Percentiles rank a stretch among this genome's conserved stretches.
These are phyloP conservation scores for Candida dajiaensis DNA, from an alignment of 805 yeast genomes.

Conservation along the genomic window DNA sequence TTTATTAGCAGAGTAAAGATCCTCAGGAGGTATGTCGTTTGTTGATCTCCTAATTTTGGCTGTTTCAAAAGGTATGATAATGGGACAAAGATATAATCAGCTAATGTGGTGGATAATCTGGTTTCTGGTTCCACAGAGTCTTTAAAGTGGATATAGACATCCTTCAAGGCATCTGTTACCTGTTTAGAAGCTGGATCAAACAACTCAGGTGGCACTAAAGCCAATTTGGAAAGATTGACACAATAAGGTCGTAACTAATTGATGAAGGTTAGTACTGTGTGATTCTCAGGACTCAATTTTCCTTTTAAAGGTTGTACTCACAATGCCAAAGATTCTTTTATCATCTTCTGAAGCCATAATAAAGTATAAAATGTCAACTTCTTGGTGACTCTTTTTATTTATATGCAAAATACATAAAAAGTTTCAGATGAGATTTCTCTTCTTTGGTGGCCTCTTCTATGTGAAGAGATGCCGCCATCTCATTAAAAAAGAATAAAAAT, in stretches of 20 bases:
- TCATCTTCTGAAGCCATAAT: slow-evolving; percentile 11
- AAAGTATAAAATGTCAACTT: no score
- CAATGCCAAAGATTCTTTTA: slow-evolving; percentile 14
- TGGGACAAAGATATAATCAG: slow-evolving; percentile 61
- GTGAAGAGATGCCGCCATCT: no score
- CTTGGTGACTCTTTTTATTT: no score
- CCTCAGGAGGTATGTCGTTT: slow-evolving; percentile 39
- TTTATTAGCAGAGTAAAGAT: slow-evolving; percentile 38
- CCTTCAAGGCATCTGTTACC: slow-evolving; percentile 28
- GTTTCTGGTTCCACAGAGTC: slow-evolving; percentile 12
- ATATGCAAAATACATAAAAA: no score
- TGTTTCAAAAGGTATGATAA: slow-evolving; percentile 46
- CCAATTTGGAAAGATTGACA: slow-evolving; percentile 36
- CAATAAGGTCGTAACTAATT: slow-evolving; percentile 35
- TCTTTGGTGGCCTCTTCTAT: no score
- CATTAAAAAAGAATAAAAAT: no score
- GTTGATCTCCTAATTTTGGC: slow-evolving; percentile 39
- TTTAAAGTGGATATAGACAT: slow-evolving; percentile 23
- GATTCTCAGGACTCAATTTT: not conserved
- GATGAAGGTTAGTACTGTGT: slow-evolving; percentile 6
- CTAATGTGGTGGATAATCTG: slow-evolving; percentile 34
- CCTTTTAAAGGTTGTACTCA: slow-evolving; percentile 2
- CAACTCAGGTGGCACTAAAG: slow-evolving; percentile 33
- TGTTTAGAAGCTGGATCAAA: slow-evolving; percentile 28
- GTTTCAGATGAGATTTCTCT: no score